Evolutionary conservation across 108 stramenopile species (phyloP).

Genomic region (Skeletonema grethae): DNA sequence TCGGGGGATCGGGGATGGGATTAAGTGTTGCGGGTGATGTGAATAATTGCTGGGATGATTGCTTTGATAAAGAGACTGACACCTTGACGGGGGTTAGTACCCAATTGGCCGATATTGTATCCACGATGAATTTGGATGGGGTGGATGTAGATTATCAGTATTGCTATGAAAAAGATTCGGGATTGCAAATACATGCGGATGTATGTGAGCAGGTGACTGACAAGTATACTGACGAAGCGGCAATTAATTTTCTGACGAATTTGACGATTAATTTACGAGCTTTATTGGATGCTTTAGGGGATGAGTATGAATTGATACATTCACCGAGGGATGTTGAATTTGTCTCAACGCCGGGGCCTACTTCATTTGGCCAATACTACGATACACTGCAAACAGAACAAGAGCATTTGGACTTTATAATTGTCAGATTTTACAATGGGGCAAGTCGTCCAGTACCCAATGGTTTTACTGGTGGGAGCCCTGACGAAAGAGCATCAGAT

Average conservation of each 20-base stretch:
- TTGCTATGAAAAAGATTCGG: slow-evolving; percentile 27
- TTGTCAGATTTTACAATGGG: slow-evolving; percentile 67
- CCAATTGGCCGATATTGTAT: slow-evolving; percentile 33
- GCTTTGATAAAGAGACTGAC: slow-evolving; percentile 37
- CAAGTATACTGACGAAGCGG: slow-evolving; percentile 28
- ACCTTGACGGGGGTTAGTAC: slow-evolving; percentile 13
- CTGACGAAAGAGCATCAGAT: too few species aligned
- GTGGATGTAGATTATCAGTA: slow-evolving; percentile 63
- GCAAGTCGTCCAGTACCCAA: slow-evolving; percentile 38
- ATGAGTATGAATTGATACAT: slow-evolving; percentile 46
- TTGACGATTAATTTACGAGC: slow-evolving; percentile 43
- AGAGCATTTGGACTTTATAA: slow-evolving; percentile 16
- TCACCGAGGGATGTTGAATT: slow-evolving; percentile 65
- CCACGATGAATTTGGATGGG: slow-evolving; percentile 45
- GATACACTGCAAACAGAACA: too few species aligned
- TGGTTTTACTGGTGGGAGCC: slow-evolving; percentile 13
- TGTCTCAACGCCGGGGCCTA: too few species aligned
- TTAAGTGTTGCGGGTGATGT: slow-evolving; percentile 32
- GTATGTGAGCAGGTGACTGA: slow-evolving; percentile 15
- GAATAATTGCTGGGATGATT: slow-evolving; percentile 63
- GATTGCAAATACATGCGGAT: background rate
- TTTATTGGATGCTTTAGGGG: slow-evolving; percentile 36
- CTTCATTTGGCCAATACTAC: too few species aligned
- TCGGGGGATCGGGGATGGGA: slow-evolving; percentile 62
- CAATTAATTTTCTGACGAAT: slow-evolving; percentile 33